Percentiles rank a stretch among this genome's conserved stretches.
These are phyloP conservation scores for Rubia tinctorum DNA, from an alignment of 305 asterid genomes.

Conservation along the genomic window DNA sequence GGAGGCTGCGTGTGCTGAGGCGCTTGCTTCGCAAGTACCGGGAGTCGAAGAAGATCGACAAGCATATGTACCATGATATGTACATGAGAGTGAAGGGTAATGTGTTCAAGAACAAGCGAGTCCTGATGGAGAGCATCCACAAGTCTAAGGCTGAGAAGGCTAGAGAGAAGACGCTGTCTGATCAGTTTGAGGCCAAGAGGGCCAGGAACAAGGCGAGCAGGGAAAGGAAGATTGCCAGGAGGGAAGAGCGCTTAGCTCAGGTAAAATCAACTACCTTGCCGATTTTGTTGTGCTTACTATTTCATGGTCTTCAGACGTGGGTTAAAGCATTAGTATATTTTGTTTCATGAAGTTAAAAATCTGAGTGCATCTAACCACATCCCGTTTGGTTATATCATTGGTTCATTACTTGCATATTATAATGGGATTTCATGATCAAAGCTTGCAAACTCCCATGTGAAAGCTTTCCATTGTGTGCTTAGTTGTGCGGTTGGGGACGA, in stretches of 20 bases:
- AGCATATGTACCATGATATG: conserved; percentile 30
- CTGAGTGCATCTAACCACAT: too few species aligned
- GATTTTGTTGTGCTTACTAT: too few species aligned
- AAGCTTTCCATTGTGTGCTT: background rate
- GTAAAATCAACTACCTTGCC: background rate
- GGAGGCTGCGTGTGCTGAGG: conserved; percentile 31
- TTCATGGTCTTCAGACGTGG: too few species aligned
- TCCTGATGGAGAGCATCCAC: conserved; percentile 32
- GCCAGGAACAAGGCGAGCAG: conserved; percentile 37
- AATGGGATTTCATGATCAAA: background rate
- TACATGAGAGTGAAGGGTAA: conserved; percentile 25
- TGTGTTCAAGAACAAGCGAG: conserved; percentile 30
- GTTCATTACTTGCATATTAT: background rate
- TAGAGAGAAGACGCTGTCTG: conserved; percentile 29
- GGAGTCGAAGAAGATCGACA: conserved; percentile 27
- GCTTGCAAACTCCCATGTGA: background rate
- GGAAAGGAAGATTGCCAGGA: conserved; percentile 28
- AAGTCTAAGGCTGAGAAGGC: conserved; percentile 35
- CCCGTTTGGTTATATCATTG: too few species aligned
- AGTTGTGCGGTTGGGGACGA: background rate
- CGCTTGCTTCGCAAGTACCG: conserved; percentile 25
- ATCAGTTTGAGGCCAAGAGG: conserved; percentile 31
- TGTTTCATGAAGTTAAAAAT: background rate
- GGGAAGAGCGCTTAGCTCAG: conserved; percentile 32
- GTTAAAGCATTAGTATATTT: background rate